phyloP scores from a whole-genome alignment of 176 grass and related monocot species.

The Eragrostis nindensis region DNA sequence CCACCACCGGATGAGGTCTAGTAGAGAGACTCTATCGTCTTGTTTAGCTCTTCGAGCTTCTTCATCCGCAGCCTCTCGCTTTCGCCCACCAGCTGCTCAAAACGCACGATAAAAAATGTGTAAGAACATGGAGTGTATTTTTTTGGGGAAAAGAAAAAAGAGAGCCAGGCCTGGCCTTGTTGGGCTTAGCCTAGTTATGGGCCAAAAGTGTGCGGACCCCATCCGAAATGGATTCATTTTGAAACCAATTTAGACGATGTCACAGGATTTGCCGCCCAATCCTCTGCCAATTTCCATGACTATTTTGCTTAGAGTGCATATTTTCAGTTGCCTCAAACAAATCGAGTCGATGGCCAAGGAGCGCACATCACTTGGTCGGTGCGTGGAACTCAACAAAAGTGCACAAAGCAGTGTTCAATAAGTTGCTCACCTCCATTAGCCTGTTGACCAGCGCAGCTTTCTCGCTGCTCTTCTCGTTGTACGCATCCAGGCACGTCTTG shows the following conservation, averaged over 20 bases:
- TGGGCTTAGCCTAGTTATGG: background rate
- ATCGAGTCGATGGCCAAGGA: too few relatives aligned
- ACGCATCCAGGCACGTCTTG: slow-evolving; percentile 41
- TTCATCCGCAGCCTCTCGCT: slow-evolving; percentile 52
- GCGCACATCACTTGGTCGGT: too few relatives aligned
- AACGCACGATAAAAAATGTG: background rate
- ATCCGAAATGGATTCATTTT: background rate
- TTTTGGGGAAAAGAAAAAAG: too few relatives aligned
- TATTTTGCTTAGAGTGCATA: too few relatives aligned
- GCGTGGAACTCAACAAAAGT: too few relatives aligned
- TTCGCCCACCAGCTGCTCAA: slow-evolving; percentile 41
- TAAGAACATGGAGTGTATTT: background rate
- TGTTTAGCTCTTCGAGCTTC: slow-evolving; percentile 54
- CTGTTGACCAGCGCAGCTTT: slow-evolving; percentile 43
- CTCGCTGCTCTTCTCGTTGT: slow-evolving; percentile 52
- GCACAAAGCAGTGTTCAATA: background rate
- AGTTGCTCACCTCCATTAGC: slow-evolving; percentile 43
- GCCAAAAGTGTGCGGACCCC: background rate
- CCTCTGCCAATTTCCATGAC: too few relatives aligned
- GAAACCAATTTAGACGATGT: too few relatives aligned
- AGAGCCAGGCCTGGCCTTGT: background rate
- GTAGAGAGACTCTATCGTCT: slow-evolving; percentile 44
- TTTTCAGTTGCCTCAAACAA: too few relatives aligned
- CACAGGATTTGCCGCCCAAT: background rate
- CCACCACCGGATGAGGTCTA: background rate